phyloP scores from a whole-genome alignment of 2,329 filamentous ascomycete genomes.

The Phaeosphaeria sp. region DNA sequence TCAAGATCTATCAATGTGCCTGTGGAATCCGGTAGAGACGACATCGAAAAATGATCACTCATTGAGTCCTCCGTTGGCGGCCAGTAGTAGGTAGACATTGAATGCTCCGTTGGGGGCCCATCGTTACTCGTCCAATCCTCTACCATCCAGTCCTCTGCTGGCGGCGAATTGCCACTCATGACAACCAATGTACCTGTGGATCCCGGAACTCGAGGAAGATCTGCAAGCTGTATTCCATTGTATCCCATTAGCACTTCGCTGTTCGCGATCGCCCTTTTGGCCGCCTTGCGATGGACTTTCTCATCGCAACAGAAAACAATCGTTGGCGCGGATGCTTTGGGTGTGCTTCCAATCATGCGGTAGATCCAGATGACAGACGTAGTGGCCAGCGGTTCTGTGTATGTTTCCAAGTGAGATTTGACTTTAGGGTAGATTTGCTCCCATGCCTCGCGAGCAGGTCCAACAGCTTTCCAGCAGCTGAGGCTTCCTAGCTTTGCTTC shows the following conservation, averaged over 20 bases:
- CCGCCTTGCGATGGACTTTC: conserved; percentile 8
- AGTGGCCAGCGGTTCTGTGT: conserved; percentile 9
- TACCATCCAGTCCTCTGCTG: too few relatives aligned
- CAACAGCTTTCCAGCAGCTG: conserved; percentile 20
- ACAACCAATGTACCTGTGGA: too few relatives aligned
- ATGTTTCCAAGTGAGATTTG: conserved; percentile 15
- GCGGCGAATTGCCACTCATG: too few relatives aligned
- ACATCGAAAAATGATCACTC: too few relatives aligned
- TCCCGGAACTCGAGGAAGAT: too few relatives aligned
- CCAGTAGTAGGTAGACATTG: too few relatives aligned
- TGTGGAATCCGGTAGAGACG: too few relatives aligned
- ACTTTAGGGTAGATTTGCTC: conserved; percentile 8
- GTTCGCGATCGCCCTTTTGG: conserved; percentile 11
- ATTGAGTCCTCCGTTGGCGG: too few relatives aligned
- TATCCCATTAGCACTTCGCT: not conserved
- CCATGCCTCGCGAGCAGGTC: conserved; percentile 7
- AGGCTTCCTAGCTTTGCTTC: conserved; percentile 11
- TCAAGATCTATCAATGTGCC: too few relatives aligned
- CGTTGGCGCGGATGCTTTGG: conserved; percentile 10
- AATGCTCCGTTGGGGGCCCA: too few relatives aligned
- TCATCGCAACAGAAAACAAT: conserved; percentile 23
- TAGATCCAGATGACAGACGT: conserved; percentile 17
- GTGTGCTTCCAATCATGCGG: conserved; percentile 19
- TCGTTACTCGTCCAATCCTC: too few relatives aligned
- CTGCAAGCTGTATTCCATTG: too few relatives aligned